Evolutionary conservation across 2,329 filamentous ascomycete genomes (phyloP).

Genomic region (Grosmannia clavigera): DNA sequence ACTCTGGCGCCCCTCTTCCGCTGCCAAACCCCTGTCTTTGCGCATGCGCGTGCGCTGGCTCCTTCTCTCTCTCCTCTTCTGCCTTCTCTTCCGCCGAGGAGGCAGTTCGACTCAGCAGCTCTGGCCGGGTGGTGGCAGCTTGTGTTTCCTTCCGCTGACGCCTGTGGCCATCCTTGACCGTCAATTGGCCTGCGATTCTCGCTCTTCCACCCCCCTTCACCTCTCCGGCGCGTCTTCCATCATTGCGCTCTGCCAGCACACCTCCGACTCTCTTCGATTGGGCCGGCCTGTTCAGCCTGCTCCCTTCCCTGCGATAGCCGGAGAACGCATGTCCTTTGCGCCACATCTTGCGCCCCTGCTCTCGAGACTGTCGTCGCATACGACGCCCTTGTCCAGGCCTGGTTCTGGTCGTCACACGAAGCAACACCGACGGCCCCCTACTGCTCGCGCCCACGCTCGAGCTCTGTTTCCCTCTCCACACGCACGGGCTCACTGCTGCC

Average conservation of each 20-base stretch:
- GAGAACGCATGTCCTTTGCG: not conserved
- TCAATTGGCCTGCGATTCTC: not conserved
- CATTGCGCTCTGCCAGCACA: not conserved
- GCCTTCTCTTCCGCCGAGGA: not conserved
- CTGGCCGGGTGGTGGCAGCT: not conserved
- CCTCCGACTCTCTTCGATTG: not conserved
- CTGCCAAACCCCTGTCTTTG: not conserved
- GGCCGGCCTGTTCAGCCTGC: not conserved
- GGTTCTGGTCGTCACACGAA: not conserved
- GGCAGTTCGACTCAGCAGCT: not conserved
- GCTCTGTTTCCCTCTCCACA: not conserved
- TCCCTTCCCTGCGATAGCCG: not conserved
- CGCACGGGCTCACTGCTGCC: not conserved
- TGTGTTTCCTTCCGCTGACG: not conserved
- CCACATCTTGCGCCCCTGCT: not conserved
- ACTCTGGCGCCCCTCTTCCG: not conserved
- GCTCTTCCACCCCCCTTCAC: not conserved
- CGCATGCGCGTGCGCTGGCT: not conserved
- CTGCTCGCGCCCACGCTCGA: not conserved
- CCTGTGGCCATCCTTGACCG: not conserved
- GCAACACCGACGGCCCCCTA: not conserved
- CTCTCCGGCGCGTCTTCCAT: not conserved
- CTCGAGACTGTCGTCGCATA: not conserved
- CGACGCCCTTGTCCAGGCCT: not conserved
- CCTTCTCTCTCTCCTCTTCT: not conserved